phyloP scores from a whole-genome alignment of 148 eudicot species.

The Pharnaceum exiguum region DNA sequence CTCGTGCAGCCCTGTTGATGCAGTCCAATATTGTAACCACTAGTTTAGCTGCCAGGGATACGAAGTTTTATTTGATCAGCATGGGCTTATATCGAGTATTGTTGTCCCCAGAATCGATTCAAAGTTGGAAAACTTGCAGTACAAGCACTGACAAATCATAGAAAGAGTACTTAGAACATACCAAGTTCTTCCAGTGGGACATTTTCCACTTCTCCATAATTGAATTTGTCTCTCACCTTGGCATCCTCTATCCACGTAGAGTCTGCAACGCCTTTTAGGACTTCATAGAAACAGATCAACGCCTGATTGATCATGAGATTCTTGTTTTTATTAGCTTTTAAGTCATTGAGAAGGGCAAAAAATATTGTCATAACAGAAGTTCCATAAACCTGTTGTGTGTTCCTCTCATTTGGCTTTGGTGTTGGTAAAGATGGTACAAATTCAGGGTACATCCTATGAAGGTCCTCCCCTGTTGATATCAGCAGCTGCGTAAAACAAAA shows the following conservation, averaged over 20 bases:
- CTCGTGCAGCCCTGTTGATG: conserved; percentile 63
- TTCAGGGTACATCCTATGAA: conserved; percentile 71
- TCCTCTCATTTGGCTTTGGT: conserved; percentile 49
- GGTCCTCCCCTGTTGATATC: conserved; percentile 67
- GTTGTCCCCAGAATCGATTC: background rate
- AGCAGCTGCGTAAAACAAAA: conserved; percentile 45
- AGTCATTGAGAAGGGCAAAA: background rate
- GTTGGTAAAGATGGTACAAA: conserved; percentile 37
- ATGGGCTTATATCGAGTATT: background rate
- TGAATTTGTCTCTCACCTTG: conserved; percentile 52
- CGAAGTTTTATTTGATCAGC: background rate
- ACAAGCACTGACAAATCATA: background rate
- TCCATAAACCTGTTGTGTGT: conserved; percentile 55
- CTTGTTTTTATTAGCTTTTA: conserved; percentile 5
- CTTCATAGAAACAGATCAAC: conserved; percentile 55
- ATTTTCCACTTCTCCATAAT: conserved; percentile 26
- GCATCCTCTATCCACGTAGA: conserved; percentile 60
- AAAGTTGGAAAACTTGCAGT: background rate
- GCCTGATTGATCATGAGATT: conserved; percentile 33
- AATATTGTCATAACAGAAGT: background rate
- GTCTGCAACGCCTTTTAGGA: conserved; percentile 63
- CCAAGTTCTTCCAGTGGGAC: conserved; percentile 55
- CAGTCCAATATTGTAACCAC: conserved; percentile 61
- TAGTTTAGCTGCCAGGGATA: conserved; percentile 24
- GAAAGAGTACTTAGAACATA: conserved; percentile 28